A percentile compares a stretch with the other conserved stretches of the same genome.
Conservation (phyloP, 768 basidiomycete species). For the Serendipita vermifera region DNA sequence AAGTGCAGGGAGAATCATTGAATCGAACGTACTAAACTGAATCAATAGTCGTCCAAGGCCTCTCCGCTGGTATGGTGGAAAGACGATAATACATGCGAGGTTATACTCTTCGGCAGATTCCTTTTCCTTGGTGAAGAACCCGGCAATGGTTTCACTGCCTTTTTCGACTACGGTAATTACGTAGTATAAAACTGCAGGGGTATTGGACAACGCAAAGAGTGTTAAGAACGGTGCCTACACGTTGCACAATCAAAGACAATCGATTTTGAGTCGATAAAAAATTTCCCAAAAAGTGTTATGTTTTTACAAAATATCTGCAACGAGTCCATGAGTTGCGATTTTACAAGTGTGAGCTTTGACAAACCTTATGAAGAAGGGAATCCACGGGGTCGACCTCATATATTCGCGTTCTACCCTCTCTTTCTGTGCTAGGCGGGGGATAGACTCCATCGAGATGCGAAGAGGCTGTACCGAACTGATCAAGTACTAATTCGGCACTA, state of each 20-base stretch:
- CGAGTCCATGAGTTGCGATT: not conserved
- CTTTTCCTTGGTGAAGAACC: constrained; percentile 85
- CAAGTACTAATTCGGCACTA: too few relatives aligned
- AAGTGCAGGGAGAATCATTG: constrained; percentile 12
- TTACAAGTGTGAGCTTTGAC: not conserved
- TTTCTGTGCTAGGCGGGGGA: too few relatives aligned
- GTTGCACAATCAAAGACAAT: constrained; percentile 71
- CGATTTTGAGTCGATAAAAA: constrained; percentile 98
- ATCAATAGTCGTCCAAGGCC: constrained; percentile 94
- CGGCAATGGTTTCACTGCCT: constrained; percentile 35
- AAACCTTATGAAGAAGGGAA: constrained; percentile 52
- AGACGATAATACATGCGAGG: constrained; percentile 87
- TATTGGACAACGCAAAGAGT: not conserved
- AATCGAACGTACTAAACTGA: constrained; percentile 96
- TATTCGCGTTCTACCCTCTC: not conserved
- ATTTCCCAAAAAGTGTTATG: constrained; percentile 85
- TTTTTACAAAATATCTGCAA: constrained; percentile 90
- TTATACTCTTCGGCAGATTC: constrained; percentile 94
- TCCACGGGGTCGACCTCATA: constrained; percentile 11
- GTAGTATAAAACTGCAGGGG: constrained; percentile 67
- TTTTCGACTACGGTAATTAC: constrained; percentile 69
- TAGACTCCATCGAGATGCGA: too few relatives aligned
- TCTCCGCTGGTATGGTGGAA: constrained; percentile 82
- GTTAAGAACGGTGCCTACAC: not conserved
- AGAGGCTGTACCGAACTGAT: too few relatives aligned